Evolutionary conservation across 495 filamentous ascomycete genomes (phyloP), one percentile per base, ranked within the genome.

Genomic region (Trichoderma reesei): DNA sequence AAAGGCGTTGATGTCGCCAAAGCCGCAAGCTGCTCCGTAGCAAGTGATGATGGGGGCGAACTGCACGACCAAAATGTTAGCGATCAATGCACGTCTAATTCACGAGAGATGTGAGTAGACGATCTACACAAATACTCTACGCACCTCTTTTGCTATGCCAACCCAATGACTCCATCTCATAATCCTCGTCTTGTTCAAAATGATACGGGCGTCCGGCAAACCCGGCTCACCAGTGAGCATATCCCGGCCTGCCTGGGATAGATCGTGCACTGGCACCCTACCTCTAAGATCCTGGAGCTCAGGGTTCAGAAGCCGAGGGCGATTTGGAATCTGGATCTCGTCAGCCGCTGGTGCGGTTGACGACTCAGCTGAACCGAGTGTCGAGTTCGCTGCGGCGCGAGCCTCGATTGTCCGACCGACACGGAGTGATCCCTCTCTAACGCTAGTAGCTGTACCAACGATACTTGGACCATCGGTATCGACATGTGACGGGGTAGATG

Each of bases 141-240:
- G 46, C 73, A 81, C 78, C 73, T 79, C 76, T 63, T 71, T 64
- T 41, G 73, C 72, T 1, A 66, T 68, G 60, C 73, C 70, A 59
- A 78, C 72, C 73, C 76, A 77, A 64, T 76, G 71, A n/a, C 75
- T 81, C 66, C 73, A 74, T 39, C 74, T 75, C 63, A 79, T 72
- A 7, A 77, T 42, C 39, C 77, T 76, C 10, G 72, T 75, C 64
- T 76, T 79, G 18, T 75, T 70, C 18, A 76, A 42, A 20, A 62
- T 68, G 16, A 48, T 67, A 31, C 69, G 68, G 0, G 74, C 71
- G 36, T 69, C 67, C 41, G 68, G 68, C n/a, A 71, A 42, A 3
- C 67, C 69, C 8, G 69, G 41, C 26, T 71, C 72, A 6, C 67
- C 70, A 10, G 68, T 61, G 6, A 72, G 65, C 59, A 72, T 67